Base-by-base conservation (phyloP, 805 yeast species). In the Suhomyces sp. region DNA sequence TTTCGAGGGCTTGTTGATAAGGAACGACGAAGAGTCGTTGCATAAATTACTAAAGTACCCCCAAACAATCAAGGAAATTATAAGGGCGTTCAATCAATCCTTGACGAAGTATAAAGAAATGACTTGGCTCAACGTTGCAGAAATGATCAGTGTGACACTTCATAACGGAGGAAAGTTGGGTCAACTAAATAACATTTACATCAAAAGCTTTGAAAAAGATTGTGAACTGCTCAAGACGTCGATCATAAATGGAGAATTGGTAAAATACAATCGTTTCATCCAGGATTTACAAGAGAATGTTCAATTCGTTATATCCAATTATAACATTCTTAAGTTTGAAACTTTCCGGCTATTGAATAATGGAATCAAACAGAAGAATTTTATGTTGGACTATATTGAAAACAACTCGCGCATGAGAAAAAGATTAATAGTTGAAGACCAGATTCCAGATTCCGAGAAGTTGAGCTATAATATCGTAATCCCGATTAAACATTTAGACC, bases 281-380 rank as follows among this genome's bases (percentile, higher is more conserved):
- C 88, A 83, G 47, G 95, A 86, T 54, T 72, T 68, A 38, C 75
- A 72, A 33, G 93, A 82, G 46, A 81, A 77, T 48, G 55, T 70
- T 10, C 66, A 70, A 18, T 74, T 68, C 40, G 73, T 68, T 46
- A 58, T 74, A 3, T 50, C 72, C 0, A 58, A 63, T 25, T 83
- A 79, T 53, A 69, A 72, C 35, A 51, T 63, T 6, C 48, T 79
- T 35, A 76, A 72, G 35, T 39, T 63, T 3, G 79, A 72, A 39
- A 53, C 67, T 1, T 53, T 97, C 4, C 48, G 77, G 31, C 47
- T 73, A 18, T 38, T 62, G 7, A 43, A 47, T 1, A 50, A 48
- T 2, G 43, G 31, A 10, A 41, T 40, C 1, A 39, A 45, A 13
- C 45, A 46, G 2, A 36, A 43, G 4, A 50, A 42, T 5, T 81